A percentile compares a stretch with the other conserved stretches of the same genome.
These are phyloP conservation scores for Cocos nucifera DNA, from an alignment of 176 grass and related monocot genomes.

Conservation along the genomic window DNA sequence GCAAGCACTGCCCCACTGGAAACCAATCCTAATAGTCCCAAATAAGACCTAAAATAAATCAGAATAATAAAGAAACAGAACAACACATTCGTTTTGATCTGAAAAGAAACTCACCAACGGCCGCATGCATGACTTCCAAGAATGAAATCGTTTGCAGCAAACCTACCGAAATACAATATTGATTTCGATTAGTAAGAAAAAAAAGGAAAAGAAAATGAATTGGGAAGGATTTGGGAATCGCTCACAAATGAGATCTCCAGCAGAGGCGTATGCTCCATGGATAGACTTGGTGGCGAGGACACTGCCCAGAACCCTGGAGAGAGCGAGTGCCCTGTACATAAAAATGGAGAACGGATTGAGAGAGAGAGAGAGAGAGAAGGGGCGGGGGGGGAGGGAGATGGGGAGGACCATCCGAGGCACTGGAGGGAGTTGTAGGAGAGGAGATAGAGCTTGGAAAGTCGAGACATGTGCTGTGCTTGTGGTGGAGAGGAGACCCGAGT, in stretches of 20 bases:
- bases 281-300: constrained; percentile 21
- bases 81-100: background rate
- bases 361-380: background rate
- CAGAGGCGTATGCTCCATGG: constrained; percentile 38
- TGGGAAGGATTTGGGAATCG: background rate
- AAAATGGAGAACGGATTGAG: background rate
- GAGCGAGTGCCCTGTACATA: constrained; percentile 46
- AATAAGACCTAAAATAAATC: background rate
- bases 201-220: background rate
- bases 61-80: constrained; percentile 1
- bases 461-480: constrained; percentile 21
- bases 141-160: constrained; percentile 58
- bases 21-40: constrained; percentile 53
- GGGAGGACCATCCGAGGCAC: constrained; percentile 51
- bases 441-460: constrained; percentile 47
- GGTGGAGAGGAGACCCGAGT: too few species aligned
- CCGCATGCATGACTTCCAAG: constrained; percentile 60
- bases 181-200: background rate
- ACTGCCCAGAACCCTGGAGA: constrained; percentile 41
- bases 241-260: constrained; percentile 72
- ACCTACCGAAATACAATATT: constrained; percentile 13
- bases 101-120: constrained; percentile 38
- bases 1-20: constrained; percentile 42
- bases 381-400: background rate
- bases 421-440: constrained; percentile 85